Percentiles rank a stretch among this genome's conserved stretches.
Conservation (phyloP, 2,329 filamentous ascomycete species). For the Fusarium tjaetaba region DNA sequence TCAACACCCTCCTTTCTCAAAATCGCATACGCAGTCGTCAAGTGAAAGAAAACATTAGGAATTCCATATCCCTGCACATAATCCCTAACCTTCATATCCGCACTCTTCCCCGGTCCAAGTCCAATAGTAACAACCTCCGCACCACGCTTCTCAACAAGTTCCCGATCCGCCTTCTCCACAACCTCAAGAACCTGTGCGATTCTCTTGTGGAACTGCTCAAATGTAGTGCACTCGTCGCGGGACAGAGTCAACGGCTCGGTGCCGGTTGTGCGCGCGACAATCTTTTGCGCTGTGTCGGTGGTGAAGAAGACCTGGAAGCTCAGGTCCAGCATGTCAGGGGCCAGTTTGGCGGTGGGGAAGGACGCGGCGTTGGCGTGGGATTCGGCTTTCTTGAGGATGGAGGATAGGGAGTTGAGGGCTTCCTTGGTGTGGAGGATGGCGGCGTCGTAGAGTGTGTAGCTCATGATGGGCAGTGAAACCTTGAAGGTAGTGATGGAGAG, state of each 20-base stretch:
- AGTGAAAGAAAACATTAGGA: constrained; percentile 74
- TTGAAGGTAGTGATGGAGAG: not conserved
- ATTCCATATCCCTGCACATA: constrained; percentile 61
- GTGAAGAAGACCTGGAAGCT: constrained; percentile 52
- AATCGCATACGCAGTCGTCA: constrained; percentile 67
- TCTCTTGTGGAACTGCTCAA: constrained; percentile 44
- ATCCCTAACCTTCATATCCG: constrained; percentile 41
- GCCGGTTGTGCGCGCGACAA: constrained; percentile 49
- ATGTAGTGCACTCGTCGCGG: constrained; percentile 45
- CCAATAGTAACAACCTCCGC: constrained; percentile 44
- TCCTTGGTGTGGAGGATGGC: constrained; percentile 47
- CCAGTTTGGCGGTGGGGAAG: constrained; percentile 48
- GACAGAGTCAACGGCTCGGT: constrained; percentile 39
- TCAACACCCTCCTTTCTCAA: constrained; percentile 68
- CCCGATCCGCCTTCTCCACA: constrained; percentile 47
- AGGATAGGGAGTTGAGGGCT: constrained; percentile 46
- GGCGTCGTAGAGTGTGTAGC: constrained; percentile 55
- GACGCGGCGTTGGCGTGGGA: constrained; percentile 45
- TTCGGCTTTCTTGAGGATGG: constrained; percentile 52
- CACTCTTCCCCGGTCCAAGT: constrained; percentile 45
- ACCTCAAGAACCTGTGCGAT: constrained; percentile 46
- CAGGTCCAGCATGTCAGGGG: constrained; percentile 56
- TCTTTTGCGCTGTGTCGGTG: constrained; percentile 45
- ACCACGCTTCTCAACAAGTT: constrained; percentile 48
- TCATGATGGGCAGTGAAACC: constrained; percentile 44